Conservation (phyloP, 2,329 filamentous ascomycete species). For the Magnaporthiopsis rhizophila region DNA sequence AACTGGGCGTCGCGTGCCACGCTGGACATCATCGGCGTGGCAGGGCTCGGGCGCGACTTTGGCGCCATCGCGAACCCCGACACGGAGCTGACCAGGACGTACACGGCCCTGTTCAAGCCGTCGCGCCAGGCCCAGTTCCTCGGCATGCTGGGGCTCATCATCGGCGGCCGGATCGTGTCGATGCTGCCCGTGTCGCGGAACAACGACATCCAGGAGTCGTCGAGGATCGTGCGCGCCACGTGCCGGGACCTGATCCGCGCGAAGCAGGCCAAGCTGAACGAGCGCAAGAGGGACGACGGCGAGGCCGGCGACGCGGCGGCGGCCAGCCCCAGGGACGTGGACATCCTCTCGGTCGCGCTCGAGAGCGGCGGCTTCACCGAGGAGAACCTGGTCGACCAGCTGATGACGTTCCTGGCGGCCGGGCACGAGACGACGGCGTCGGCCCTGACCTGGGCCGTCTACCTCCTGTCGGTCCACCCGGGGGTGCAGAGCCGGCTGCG, state of each 20-base stretch:
- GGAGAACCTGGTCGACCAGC: conserved; percentile 75
- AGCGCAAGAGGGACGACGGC: conserved; percentile 28
- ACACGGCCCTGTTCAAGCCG: conserved; percentile 47
- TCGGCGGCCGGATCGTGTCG: conserved; percentile 54
- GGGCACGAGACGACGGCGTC: conserved; percentile 74
- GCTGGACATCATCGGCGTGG: conserved; percentile 67
- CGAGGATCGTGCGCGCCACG: conserved; percentile 51
- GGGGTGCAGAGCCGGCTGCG: conserved; percentile 60
- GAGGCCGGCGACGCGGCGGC: not conserved
- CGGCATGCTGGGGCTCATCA: conserved; percentile 49
- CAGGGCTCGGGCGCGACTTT: conserved; percentile 66
- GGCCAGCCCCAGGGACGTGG: conserved; percentile 42
- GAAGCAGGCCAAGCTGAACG: conserved; percentile 50
- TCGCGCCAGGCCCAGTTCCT: conserved; percentile 44
- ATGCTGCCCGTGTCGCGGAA: conserved; percentile 65
- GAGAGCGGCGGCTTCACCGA: conserved; percentile 68
- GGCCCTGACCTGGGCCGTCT: conserved; percentile 67
- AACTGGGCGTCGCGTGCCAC: conserved; percentile 60
- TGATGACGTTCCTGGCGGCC: conserved; percentile 84
- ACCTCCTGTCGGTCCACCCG: conserved; percentile 59
- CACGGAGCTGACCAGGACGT: conserved; percentile 50
- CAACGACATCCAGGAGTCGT: conserved; percentile 49
- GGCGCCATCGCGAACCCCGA: conserved; percentile 53
- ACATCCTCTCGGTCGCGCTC: conserved; percentile 76
- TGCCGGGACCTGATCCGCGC: conserved; percentile 61